Conservation (phyloP, 768 basidiomycete species). For the Mycena belliarum region DNA sequence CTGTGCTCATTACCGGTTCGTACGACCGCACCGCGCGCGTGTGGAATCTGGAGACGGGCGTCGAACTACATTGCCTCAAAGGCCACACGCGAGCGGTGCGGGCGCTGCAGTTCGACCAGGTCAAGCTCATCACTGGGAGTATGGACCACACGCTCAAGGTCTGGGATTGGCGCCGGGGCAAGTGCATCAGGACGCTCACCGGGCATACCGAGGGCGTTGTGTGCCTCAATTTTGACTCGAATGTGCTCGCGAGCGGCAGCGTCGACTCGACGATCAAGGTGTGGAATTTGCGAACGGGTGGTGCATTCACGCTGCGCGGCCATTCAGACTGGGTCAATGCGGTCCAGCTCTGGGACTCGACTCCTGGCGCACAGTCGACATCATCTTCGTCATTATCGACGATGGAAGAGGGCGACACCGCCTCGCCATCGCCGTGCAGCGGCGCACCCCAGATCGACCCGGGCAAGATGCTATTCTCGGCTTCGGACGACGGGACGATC, state of each 20-base stretch:
- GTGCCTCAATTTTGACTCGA: constrained; percentile 87
- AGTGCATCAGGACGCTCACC: constrained; percentile 82
- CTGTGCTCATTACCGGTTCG: constrained; percentile 95
- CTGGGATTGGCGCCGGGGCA: constrained; percentile 93
- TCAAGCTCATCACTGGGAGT: constrained; percentile 91
- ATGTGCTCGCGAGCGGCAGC: constrained; percentile 89
- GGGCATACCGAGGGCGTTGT: constrained; percentile 93
- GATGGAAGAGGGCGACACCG: constrained; percentile 36
- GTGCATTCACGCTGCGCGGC: constrained; percentile 89
- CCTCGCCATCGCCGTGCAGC: constrained; percentile 27
- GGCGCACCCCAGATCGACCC: constrained; percentile 59
- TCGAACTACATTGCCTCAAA: constrained; percentile 76
- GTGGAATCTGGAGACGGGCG: constrained; percentile 95
- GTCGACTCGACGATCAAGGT: constrained; percentile 95
- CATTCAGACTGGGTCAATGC: constrained; percentile 97
- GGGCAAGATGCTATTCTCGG: constrained; percentile 96
- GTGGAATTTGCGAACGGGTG: constrained; percentile 90
- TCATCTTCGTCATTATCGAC: constrained; percentile 31
- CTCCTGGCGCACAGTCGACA: constrained; percentile 28
- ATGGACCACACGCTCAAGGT: constrained; percentile 96
- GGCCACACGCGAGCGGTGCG: constrained; percentile 94
- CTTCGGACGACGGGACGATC: constrained; percentile 92
- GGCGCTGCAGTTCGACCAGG: constrained; percentile 93
- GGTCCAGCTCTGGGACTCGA: constrained; percentile 88
- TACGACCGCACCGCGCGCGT: constrained; percentile 94